Base-by-base conservation (phyloP, 768 basidiomycete genomes). In the Calocybe indica region DNA sequence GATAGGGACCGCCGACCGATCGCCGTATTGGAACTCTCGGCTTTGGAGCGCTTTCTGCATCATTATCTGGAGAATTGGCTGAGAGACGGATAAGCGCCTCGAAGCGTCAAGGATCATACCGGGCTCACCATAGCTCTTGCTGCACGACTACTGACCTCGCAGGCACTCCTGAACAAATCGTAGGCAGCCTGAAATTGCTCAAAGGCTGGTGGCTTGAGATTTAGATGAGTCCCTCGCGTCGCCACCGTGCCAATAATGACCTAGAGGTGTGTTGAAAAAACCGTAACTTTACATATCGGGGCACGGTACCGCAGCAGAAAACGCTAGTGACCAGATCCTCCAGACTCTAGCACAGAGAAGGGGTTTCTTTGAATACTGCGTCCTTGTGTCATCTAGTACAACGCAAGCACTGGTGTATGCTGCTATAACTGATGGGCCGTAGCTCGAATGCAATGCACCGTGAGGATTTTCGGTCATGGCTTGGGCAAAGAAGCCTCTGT, bases 291-390 rank as follows among this genome's bases (percentile, higher is more conserved):
- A 5, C 22, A 14, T 15, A 46, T n/a, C 40, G 13, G 50, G 38
- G 7, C 9, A 54, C 73, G 22, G 60, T 57, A 80, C 79, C 35
- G 78, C 71, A 11, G 82, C 73, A 9, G 74, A 69, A 56, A 82
- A 82, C 1, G 74, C 67, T 40, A 73, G 63, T 1, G 79, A 70
- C 82, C 82, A 84, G 47, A 80, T 73, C 45, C 70, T 67, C 78
- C 79, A 83, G 28, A 84, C 62, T 11, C 81, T 71, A 35, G 72
- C 61, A 42, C 72, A 67, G 8, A 83, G 62, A 6, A 61, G 47
- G 0, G 78, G 79, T 22, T 74, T 68, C 48, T 69, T 66, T 8
- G 52, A 45, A 50, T 70, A 79, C 40, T 76, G 74, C 5, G 56
- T 57, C 29, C 63, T 58, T 5, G 73, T 76, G 30, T 61, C 61